A percentile compares a stretch with the other conserved stretches of the same genome.
Conservation (phyloP, 2,329 filamentous ascomycete species). For the Colletotrichum sp. region DNA sequence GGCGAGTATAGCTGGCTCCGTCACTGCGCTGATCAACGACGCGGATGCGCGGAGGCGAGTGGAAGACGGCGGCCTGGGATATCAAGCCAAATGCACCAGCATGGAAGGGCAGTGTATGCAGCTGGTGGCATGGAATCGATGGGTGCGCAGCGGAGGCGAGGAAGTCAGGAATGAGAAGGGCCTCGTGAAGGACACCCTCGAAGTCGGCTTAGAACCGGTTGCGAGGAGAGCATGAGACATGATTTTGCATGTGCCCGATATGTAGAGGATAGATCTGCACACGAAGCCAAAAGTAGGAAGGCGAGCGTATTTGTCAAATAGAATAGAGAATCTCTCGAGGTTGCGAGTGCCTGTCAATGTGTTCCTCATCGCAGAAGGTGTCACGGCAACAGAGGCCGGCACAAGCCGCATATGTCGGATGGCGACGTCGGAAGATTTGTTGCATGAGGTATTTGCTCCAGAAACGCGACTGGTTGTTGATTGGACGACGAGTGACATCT, state of each 20-base stretch:
- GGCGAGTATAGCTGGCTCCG: constrained; percentile 37
- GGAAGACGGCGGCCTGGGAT: constrained; percentile 47
- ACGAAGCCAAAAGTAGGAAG: background rate
- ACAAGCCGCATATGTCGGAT: background rate
- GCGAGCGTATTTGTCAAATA: background rate
- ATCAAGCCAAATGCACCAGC: constrained; percentile 37
- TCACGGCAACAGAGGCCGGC: background rate
- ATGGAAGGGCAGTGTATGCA: constrained; percentile 47
- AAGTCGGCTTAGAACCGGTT: constrained; percentile 16
- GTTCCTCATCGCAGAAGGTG: background rate
- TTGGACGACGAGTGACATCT: background rate
- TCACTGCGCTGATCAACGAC: constrained; percentile 42
- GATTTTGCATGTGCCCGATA: background rate
- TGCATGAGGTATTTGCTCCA: background rate
- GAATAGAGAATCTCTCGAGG: background rate
- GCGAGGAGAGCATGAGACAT: constrained; percentile 2
- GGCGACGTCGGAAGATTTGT: background rate
- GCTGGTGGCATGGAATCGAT: constrained; percentile 43
- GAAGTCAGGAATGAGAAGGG: background rate
- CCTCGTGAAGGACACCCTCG: constrained; percentile 9
- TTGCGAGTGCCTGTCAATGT: background rate
- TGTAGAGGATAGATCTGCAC: background rate
- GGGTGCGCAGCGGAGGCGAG: constrained; percentile 3
- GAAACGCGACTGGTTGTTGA: background rate
- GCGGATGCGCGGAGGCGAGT: constrained; percentile 37